Base-by-base conservation (phyloP, 2,329 filamentous ascomycete genomes). In the Neodidymelliopsis sp. region DNA sequence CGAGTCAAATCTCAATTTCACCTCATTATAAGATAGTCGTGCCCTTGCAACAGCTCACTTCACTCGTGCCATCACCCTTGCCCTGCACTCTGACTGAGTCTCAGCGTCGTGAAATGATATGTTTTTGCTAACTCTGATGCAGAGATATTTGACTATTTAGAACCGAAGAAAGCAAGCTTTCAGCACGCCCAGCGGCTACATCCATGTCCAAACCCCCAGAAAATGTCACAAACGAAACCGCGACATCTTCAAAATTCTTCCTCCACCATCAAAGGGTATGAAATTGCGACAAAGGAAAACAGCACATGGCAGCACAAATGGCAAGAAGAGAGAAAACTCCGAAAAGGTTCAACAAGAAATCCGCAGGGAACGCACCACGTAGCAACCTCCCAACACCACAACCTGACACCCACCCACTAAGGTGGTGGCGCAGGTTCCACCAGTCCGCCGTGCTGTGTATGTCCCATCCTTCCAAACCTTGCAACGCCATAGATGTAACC, bases 161-260 rank as follows among this genome's bases (percentile, higher is more conserved):
- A 69, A 60, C 47, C 57, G 54, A 53, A 50, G 40, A 50, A 50
- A 45, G 35, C 47, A 50, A 50, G 47, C 56, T 46, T 47, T 49
- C 55, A 63, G 65, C 65, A 62, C 67, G 67, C 66, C 53, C 67
- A 70, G 67, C 67, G 67, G 66, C 59, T 65, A 51, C 48, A 23
- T 50, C 44, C 48, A 49, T 28, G 38, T 45, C 48, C 53, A 58
- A 59, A 53, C 37, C 57, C 60, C 53, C 57, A 52, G 58, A 50
- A 55, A 56, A 59, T 47, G 56, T 51, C 57, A 28, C 49, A 46
- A 37, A 29, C 31, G 13, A 45, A 46, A 33, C 28, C 31, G 49
- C 27, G 19, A n/a, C 37, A 41, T 48, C 51, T 52, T 42, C 37
- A 55, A 61, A 45, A 40, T 22, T 19, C 29, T 11, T 39, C 56